phyloP scores from a whole-genome alignment of 192 early-diverging fungal genomes.

The Gryganskiella cystojenkinii region DNA sequence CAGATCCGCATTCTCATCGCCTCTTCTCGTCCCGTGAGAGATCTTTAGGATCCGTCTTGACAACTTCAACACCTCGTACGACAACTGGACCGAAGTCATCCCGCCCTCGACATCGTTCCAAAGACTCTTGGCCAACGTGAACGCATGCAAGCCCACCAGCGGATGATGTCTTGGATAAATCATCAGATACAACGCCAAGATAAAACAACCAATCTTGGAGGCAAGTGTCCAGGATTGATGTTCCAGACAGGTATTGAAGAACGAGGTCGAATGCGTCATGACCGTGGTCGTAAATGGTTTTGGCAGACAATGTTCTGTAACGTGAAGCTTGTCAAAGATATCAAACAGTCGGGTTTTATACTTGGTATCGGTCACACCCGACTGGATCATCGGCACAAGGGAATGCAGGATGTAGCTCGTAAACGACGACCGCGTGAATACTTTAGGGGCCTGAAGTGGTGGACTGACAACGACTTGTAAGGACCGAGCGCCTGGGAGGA shows the following conservation, averaged over 20 bases:
- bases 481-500: conserved; percentile 30
- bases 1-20: conserved; percentile 17
- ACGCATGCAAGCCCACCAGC: conserved; percentile 56
- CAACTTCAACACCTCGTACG: conserved; percentile 35
- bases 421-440: conserved; percentile 24
- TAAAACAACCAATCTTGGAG: conserved; percentile 55
- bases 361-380: conserved; percentile 5
- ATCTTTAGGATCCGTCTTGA: conserved; percentile 21
- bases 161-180: conserved; percentile 63
- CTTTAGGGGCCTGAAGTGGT: conserved; percentile 15
- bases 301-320: conserved; percentile 7
- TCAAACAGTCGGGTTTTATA: conserved; percentile 34
- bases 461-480: conserved; percentile 25
- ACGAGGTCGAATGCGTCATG: conserved; percentile 49
- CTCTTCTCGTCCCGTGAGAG: conserved; percentile 27
- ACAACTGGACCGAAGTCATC: conserved; percentile 33
- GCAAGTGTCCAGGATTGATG: conserved; percentile 48
- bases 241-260: conserved; percentile 56
- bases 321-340: conserved; percentile 21
- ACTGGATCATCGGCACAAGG: conserved; percentile 42
- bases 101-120: conserved; percentile 57
- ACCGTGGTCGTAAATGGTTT: conserved; percentile 51
- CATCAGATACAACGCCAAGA: conserved; percentile 59
- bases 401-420: conserved; percentile 45
- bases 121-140: conserved; percentile 57